These are phyloP conservation scores for Eucalyptus microcorys DNA, from an alignment of 345 rosid species.

Conservation along the genomic window DNA sequence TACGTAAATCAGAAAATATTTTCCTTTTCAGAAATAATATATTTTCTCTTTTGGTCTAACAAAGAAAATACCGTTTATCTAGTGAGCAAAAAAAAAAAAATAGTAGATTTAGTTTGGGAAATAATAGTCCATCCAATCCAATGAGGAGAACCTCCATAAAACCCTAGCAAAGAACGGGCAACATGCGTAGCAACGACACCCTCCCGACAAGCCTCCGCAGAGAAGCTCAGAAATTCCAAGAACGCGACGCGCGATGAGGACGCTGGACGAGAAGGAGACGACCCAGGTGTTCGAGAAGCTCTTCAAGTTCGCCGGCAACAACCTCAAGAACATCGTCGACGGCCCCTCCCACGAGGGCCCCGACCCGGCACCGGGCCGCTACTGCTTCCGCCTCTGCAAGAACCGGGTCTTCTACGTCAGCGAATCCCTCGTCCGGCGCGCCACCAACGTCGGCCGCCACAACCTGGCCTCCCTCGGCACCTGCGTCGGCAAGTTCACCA, in stretches of 20 bases:
- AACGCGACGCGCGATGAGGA: conserved; percentile 25
- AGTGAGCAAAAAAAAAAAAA: background rate
- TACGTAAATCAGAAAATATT: too few species aligned
- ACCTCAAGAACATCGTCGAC: conserved; percentile 84
- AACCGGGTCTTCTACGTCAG: conserved; percentile 72
- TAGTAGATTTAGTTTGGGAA: background rate
- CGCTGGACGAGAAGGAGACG: conserved; percentile 84
- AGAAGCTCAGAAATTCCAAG: background rate
- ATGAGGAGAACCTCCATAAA: background rate
- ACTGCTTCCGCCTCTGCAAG: conserved; percentile 89
- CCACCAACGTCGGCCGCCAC: conserved; percentile 58
- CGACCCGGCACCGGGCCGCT: conserved; percentile 53
- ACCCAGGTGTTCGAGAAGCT: conserved; percentile 80
- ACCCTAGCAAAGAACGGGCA: background rate
- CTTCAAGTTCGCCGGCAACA: conserved; percentile 72
- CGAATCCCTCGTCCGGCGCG: conserved; percentile 71
- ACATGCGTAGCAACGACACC: background rate
- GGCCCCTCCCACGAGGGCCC: conserved; percentile 86
- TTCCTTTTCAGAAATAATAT: too few species aligned
- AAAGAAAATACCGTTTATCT: background rate
- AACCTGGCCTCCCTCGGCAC: conserved; percentile 58
- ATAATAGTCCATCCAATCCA: background rate
- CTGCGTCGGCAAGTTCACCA: conserved; percentile 81
- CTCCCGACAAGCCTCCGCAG: background rate
- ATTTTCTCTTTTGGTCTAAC: background rate